Evolutionary conservation across 306 rosid genomes (phyloP).

Genomic region (Trifolium repens): DNA sequence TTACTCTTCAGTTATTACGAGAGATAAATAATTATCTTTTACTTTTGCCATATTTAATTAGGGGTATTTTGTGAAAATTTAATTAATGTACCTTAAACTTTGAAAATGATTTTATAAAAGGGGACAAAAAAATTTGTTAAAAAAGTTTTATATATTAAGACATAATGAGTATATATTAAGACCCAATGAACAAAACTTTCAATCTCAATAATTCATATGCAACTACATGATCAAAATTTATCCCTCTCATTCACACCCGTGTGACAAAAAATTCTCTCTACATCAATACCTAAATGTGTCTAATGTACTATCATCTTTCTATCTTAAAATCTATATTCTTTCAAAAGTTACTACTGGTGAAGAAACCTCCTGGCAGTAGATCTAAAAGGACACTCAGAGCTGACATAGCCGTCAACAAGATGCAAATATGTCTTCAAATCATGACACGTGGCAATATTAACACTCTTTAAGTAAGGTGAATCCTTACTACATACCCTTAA

Average conservation of each 20-base stretch:
- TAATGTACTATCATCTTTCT: neutral
- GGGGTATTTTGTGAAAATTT: too few species aligned
- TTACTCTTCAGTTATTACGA: too few species aligned
- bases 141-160: too few species aligned
- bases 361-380: constrained; percentile 55
- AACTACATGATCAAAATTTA: neutral
- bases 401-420: constrained; percentile 65
- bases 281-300: neutral
- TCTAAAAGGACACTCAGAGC: constrained; percentile 66
- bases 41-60: too few species aligned
- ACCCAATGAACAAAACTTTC: neutral
- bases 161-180: too few species aligned
- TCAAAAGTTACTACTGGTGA: neutral
- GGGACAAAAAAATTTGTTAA: too few species aligned
- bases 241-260: neutral
- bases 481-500: constrained; percentile 63
- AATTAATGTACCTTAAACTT: too few species aligned
- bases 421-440: constrained; percentile 76
- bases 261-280: neutral
- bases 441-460: constrained; percentile 67
- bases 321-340: neutral
- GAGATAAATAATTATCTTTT: too few species aligned
- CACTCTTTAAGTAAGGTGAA: constrained; percentile 61
- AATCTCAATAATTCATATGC: neutral
- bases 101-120: too few species aligned